A percentile compares a stretch with the other conserved stretches of the same genome.
Conservation (phyloP, 805 yeast species). For the Candida maltosa region DNA sequence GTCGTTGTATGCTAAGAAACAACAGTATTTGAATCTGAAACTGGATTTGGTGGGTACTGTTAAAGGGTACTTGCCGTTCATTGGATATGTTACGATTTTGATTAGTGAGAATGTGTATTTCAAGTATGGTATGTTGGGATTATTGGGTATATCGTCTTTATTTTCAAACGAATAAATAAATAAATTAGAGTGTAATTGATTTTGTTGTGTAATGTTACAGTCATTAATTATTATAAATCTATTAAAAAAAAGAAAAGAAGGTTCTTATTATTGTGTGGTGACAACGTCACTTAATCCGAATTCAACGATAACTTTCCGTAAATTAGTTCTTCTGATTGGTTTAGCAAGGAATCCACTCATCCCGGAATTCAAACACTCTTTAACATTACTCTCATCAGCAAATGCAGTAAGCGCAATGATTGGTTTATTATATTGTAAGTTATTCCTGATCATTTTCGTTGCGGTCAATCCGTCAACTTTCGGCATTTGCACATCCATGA, state of each 20-base stretch:
- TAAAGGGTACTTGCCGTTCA: constrained; percentile 83
- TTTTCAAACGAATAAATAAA: constrained; percentile 29
- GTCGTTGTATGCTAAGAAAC: constrained; percentile 74
- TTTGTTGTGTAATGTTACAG: not conserved
- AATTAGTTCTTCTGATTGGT: constrained; percentile 73
- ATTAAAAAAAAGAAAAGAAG: too few relatives aligned
- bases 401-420: constrained; percentile 94
- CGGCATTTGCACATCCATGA: constrained; percentile 99
- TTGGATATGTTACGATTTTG: constrained; percentile 89
- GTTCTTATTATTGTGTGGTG: constrained; percentile 21
- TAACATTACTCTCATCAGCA: constrained; percentile 88
- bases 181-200: not conserved
- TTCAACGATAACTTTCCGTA: constrained; percentile 54
- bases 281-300: constrained; percentile 29
- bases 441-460: constrained; percentile 66
- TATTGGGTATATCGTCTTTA: constrained; percentile 68
- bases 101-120: constrained; percentile 85
- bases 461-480: constrained; percentile 86
- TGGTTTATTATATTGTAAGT: constrained; percentile 61
- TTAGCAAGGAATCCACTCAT: constrained; percentile 90
- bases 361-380: constrained; percentile 83
- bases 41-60: constrained; percentile 86
- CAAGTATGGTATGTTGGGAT: constrained; percentile 72
- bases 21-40: constrained; percentile 71
- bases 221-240: not conserved